Conservation (phyloP, 495 filamentous ascomycete genomes). For the Aspergillus taichungensis region DNA sequence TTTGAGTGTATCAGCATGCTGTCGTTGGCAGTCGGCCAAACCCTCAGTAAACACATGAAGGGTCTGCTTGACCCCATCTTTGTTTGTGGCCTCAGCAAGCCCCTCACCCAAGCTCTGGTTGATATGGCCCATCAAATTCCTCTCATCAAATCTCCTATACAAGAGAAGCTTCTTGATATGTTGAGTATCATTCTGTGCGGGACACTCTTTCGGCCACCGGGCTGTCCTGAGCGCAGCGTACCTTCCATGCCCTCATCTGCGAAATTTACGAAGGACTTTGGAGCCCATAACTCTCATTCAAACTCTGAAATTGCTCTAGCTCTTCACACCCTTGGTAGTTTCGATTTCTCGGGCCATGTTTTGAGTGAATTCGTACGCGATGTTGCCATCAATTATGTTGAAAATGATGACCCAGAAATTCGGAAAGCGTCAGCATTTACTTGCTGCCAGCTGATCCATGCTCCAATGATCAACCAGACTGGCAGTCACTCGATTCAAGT, state of each 20-base stretch:
- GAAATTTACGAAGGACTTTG: slow-evolving; percentile 81
- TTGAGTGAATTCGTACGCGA: slow-evolving; percentile 98
- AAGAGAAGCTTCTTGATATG: slow-evolving; percentile 89
- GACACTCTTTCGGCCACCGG: slow-evolving; percentile 81
- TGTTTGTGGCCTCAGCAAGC: slow-evolving; percentile 83
- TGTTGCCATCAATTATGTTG: slow-evolving; percentile 94
- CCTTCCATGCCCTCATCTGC: slow-evolving; percentile 65
- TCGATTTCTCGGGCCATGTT: slow-evolving; percentile 90
- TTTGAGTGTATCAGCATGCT: slow-evolving; percentile 98
- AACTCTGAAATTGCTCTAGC: slow-evolving; percentile 89
- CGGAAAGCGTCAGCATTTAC: slow-evolving; percentile 92
- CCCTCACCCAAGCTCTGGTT: slow-evolving; percentile 87
- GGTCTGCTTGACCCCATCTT: slow-evolving; percentile 95
- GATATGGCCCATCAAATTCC: slow-evolving; percentile 99
- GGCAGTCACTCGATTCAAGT: slow-evolving; percentile 94
- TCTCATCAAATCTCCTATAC: slow-evolving; percentile 82
- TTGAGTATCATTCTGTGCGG: slow-evolving; percentile 89
- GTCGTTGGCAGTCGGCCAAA: slow-evolving; percentile 87
- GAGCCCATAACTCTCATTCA: slow-evolving; percentile 53
- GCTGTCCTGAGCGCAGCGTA: slow-evolving; percentile 67
- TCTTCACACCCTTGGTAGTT: slow-evolving; percentile 86
- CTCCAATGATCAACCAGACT: slow-evolving; percentile 95
- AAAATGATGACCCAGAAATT: slow-evolving; percentile 89
- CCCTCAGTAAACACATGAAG: slow-evolving; percentile 96
- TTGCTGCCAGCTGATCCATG: slow-evolving; percentile 92